Evolutionary conservation across 1,284 basidiomycete genomes (phyloP), one percentile per base, ranked within the genome.

Genomic region (Irpex sp.): DNA sequence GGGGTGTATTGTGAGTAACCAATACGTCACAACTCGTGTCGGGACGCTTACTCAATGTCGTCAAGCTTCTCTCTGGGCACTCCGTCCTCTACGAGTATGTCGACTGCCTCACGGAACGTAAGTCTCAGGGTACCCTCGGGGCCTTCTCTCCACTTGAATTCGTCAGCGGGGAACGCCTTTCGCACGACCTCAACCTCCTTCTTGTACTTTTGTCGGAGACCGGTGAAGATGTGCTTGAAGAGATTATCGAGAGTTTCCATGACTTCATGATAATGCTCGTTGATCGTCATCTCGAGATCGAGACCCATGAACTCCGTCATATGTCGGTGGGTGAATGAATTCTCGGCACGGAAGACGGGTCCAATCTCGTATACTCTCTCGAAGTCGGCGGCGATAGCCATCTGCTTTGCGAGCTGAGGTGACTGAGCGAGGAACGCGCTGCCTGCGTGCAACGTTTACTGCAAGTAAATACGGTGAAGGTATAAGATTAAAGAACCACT

Each of bases 251-350:
- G 84, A 43, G 93, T 76, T 69, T 96, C 93, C 79, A 97, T 83
- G 35, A 93, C 94, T 76, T 97, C 97, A 78, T 99, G 96, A 73
- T 99, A 99, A 76, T 98, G 95, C 75, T 98, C 95, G 73, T 98
- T 93, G 68, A 99, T 95, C 1, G 89, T 84, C 97, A 99, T 99
- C 77, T 99, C 97, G 68, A 99, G 83, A 92, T 99, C 97, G 69
- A 99, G 89, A 57, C 97, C 97, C 68, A 95, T 93, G 78, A 98
- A 99, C 77, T 99, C 97, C 54, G 97, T 99, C 81, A 99, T 85
- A 81, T 99, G 97, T 60, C 97, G 90, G 75, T 98, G 94, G 3
- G 97, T 98, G 77, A 97, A 97, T 50, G 95, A 93, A 77, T 98
- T 89, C 77, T 99, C 97, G n/a, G 97, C 97, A 67, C 97, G 93